Conservation (phyloP, 2,329 filamentous ascomycete genomes). For the Claviceps sp. region DNA sequence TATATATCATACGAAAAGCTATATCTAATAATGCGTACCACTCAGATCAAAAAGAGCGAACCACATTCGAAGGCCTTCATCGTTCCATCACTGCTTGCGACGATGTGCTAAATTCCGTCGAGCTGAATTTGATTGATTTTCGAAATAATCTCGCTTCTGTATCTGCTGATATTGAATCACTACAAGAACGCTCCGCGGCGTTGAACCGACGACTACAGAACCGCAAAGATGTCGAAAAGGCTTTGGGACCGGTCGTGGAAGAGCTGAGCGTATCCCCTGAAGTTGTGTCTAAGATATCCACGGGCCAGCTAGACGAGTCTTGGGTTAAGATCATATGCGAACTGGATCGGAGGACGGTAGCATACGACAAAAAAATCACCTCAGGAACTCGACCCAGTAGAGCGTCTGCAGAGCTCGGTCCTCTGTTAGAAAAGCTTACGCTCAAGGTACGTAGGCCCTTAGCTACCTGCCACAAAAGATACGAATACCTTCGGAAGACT, state of each 20-base stretch:
- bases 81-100: slow-evolving; percentile 82
- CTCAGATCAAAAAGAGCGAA: slow-evolving; percentile 65
- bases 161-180: slow-evolving; percentile 85
- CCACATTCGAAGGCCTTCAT: slow-evolving; percentile 82
- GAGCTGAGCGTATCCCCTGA: slow-evolving; percentile 79
- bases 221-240: slow-evolving; percentile 75
- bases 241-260: slow-evolving; percentile 78
- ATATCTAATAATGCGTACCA: background rate
- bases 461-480: background rate
- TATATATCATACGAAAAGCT: background rate
- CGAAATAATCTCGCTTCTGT: slow-evolving; percentile 85
- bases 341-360: slow-evolving; percentile 62
- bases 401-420: slow-evolving; percentile 70
- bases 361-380: slow-evolving; percentile 50
- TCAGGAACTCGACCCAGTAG: slow-evolving; percentile 52
- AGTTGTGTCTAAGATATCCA: slow-evolving; percentile 72
- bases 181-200: slow-evolving; percentile 74
- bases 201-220: slow-evolving; percentile 81
- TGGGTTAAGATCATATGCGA: slow-evolving; percentile 79
- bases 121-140: slow-evolving; percentile 83
- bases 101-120: slow-evolving; percentile 83
- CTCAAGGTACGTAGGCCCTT: slow-evolving; percentile 45
- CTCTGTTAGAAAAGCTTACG: slow-evolving; percentile 71
- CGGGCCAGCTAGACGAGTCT: slow-evolving; percentile 77
- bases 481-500: background rate